phyloP scores from a whole-genome alignment of 2,329 filamentous ascomycete species.

The Calonectria pteridis region DNA sequence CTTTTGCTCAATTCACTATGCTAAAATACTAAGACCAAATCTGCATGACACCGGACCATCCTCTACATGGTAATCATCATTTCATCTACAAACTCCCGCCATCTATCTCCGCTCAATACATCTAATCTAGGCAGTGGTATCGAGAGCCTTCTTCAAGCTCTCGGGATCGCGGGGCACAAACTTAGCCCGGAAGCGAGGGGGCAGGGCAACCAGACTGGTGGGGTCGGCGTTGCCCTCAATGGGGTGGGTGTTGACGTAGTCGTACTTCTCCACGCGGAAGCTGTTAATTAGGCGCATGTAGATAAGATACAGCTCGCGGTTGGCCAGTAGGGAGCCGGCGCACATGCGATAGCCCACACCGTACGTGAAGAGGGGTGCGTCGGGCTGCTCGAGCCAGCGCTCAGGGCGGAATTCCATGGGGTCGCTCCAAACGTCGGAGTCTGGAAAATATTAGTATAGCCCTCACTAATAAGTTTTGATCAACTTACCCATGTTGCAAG shows the following conservation, averaged over 20 bases:
- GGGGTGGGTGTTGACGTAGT: slow-evolving; percentile 69
- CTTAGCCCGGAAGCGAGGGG: slow-evolving; percentile 66
- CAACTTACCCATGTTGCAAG: slow-evolving; percentile 73
- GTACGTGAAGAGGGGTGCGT: slow-evolving; percentile 74
- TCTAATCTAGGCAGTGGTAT: background rate
- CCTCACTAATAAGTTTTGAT: too few species aligned
- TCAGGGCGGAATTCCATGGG: slow-evolving; percentile 69
- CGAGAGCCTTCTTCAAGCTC: slow-evolving; percentile 33
- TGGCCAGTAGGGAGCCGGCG: slow-evolving; percentile 67
- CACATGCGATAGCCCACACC: slow-evolving; percentile 78
- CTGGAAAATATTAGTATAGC: slow-evolving; percentile 12
- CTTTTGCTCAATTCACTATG: background rate
- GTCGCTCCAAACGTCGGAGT: slow-evolving; percentile 52
- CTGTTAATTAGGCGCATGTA: slow-evolving; percentile 73
- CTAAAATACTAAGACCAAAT: background rate
- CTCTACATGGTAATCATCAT: background rate
- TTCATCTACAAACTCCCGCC: background rate
- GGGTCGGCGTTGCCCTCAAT: slow-evolving; percentile 71
- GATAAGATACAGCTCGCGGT: slow-evolving; percentile 74
- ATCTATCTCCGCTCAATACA: background rate
- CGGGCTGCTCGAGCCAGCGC: slow-evolving; percentile 68
- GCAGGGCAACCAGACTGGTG: slow-evolving; percentile 72
- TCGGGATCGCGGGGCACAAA: slow-evolving; percentile 64
- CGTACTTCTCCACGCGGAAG: slow-evolving; percentile 68
- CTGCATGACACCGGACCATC: background rate